A percentile compares a stretch with the other conserved stretches of the same genome.
These are phyloP conservation scores for Xylaria flabelliformis DNA, from an alignment of 495 filamentous ascomycete genomes.

Conservation along the genomic window DNA sequence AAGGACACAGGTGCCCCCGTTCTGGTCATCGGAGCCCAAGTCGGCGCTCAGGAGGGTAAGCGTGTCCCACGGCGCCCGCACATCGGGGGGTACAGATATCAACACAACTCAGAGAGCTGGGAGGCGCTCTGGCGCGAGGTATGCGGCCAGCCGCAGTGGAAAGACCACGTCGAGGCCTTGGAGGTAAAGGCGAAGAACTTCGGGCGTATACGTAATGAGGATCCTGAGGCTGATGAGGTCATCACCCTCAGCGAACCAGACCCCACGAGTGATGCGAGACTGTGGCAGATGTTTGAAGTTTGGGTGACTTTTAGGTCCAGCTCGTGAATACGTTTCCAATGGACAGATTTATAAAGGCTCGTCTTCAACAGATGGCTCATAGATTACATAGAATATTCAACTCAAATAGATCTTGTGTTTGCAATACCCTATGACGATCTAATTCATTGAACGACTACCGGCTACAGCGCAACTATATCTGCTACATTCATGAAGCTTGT, in stretches of 20 bases:
- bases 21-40: constrained; percentile 38
- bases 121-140: constrained; percentile 35
- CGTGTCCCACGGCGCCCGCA: not conserved
- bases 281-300: constrained; percentile 38
- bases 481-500: not conserved
- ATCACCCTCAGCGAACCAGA: constrained; percentile 19
- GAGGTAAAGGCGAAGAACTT: constrained; percentile 34
- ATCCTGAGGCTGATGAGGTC: constrained; percentile 18
- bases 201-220: constrained; percentile 16
- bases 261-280: not conserved
- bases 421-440: not conserved
- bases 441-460: not conserved
- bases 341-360: not conserved
- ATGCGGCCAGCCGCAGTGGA: constrained; percentile 25
- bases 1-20: constrained; percentile 33
- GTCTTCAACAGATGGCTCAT: not conserved
- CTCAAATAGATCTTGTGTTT: not conserved
- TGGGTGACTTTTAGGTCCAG: constrained; percentile 34
- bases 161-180: constrained; percentile 25
- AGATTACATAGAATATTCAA: not conserved
- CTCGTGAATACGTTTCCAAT: not conserved
- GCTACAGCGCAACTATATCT: not conserved
- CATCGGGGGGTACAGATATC: constrained; percentile 19
- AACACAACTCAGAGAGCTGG: constrained; percentile 31
- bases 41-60: constrained; percentile 28